Evolutionary conservation across 2,329 filamentous ascomycete genomes (phyloP).

Genomic region (Venturia carpophila): DNA sequence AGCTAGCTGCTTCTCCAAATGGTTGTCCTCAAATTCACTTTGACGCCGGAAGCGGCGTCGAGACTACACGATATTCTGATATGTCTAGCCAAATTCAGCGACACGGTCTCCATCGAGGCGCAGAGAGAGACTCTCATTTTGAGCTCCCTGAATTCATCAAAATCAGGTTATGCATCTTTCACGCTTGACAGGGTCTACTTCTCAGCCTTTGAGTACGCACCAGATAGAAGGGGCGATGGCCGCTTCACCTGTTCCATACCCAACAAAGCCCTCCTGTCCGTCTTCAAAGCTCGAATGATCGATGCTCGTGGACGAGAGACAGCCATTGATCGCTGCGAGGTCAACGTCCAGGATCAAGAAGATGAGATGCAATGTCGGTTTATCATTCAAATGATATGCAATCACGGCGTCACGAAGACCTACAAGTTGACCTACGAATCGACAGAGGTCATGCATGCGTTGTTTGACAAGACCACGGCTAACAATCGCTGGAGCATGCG

Average conservation of each 20-base stretch:
- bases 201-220: slow-evolving; percentile 59
- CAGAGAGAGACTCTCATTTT: slow-evolving; percentile 61
- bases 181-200: slow-evolving; percentile 64
- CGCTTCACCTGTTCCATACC: slow-evolving; percentile 69
- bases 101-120: slow-evolving; percentile 68
- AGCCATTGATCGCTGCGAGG: slow-evolving; percentile 65
- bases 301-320: slow-evolving; percentile 61
- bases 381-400: slow-evolving; percentile 64
- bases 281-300: slow-evolving; percentile 61
- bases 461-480: slow-evolving; percentile 60
- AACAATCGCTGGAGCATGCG: slow-evolving; percentile 66
- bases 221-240: slow-evolving; percentile 30
- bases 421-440: slow-evolving; percentile 70
- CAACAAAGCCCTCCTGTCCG: slow-evolving; percentile 61
- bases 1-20: slow-evolving; percentile 25
- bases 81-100: slow-evolving; percentile 72
- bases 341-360: slow-evolving; percentile 63
- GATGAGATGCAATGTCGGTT: slow-evolving; percentile 63
- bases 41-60: slow-evolving; percentile 64
- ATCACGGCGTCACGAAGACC: slow-evolving; percentile 71
- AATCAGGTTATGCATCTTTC: slow-evolving; percentile 70
- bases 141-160: slow-evolving; percentile 70
- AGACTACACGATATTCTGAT: slow-evolving; percentile 64
- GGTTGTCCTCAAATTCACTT: slow-evolving; percentile 57
- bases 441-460: slow-evolving; percentile 64